Percentiles rank a stretch among this genome's conserved stretches.
These are phyloP conservation scores for Colletotrichum filicis DNA, from an alignment of 2,329 filamentous ascomycete genomes.

Conservation along the genomic window DNA sequence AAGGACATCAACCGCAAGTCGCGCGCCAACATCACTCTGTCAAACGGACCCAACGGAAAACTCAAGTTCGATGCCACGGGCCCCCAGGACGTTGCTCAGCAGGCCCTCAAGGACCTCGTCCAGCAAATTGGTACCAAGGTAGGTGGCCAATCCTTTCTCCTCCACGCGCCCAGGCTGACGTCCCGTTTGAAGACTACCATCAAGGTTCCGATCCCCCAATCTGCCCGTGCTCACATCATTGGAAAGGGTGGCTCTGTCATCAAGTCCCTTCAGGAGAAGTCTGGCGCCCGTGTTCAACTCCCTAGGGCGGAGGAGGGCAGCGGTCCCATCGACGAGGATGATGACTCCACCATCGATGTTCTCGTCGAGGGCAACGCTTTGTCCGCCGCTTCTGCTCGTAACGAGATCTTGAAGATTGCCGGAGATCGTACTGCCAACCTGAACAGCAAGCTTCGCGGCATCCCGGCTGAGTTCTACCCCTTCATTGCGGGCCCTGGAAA, in stretches of 20 bases:
- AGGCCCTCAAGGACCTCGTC: constrained; percentile 90
- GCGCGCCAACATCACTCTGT: constrained; percentile 85
- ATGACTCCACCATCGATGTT: constrained; percentile 86
- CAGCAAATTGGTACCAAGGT: constrained; percentile 89
- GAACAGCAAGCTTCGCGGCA: constrained; percentile 82
- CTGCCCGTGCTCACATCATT: constrained; percentile 89
- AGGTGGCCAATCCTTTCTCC: constrained; percentile 41
- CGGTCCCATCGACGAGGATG: constrained; percentile 69
- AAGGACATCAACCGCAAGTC: constrained; percentile 94
- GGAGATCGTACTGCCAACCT: constrained; percentile 86
- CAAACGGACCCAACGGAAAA: constrained; percentile 75
- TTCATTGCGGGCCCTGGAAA: constrained; percentile 90
- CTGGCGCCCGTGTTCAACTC: constrained; percentile 89
- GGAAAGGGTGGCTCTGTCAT: constrained; percentile 91
- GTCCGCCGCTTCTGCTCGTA: constrained; percentile 83
- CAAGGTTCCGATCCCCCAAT: constrained; percentile 83
- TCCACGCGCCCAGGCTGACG: neutral
- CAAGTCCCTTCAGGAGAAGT: constrained; percentile 88
- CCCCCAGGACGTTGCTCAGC: constrained; percentile 83
- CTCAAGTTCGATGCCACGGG: constrained; percentile 88
- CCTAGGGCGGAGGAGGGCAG: constrained; percentile 79
- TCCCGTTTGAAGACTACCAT: constrained; percentile 59
- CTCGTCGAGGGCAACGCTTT: constrained; percentile 91
- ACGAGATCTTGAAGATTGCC: constrained; percentile 88
- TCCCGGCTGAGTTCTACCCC: constrained; percentile 93